Conservation (phyloP, 306 rosid species). For the Carpinus viminea region DNA sequence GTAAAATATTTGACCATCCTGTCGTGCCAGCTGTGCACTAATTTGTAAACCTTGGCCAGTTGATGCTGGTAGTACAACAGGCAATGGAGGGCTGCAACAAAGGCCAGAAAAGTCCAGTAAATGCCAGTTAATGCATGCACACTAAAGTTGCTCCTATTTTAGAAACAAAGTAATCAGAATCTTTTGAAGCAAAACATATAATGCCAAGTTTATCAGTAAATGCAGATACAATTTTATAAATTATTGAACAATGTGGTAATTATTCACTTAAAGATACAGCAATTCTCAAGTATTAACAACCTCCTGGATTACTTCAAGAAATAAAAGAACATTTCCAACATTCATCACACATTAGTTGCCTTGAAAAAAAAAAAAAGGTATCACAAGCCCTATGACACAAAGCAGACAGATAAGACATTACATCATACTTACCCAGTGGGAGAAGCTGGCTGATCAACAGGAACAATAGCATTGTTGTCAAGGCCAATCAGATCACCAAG, state of each 20-base stretch:
- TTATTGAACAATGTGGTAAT: background rate
- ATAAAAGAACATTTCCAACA: background rate
- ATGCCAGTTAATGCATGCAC: constrained; percentile 20
- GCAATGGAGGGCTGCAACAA: constrained; percentile 78
- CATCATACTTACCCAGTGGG: constrained; percentile 68
- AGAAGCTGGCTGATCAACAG: constrained; percentile 74
- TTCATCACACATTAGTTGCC: background rate
- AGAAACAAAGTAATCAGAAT: constrained; percentile 21
- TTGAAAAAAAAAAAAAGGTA: background rate
- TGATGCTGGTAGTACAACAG: constrained; percentile 72
- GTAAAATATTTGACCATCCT: constrained; percentile 87
- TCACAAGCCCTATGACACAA: background rate
- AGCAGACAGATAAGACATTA: constrained; percentile 7
- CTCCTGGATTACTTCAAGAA: background rate
- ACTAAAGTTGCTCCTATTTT: background rate
- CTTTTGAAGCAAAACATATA: constrained; percentile 3
- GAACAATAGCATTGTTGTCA: constrained; percentile 76
- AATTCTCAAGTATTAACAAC: background rate
- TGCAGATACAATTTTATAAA: background rate
- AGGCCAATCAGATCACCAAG: constrained; percentile 92
- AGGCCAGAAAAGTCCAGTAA: constrained; percentile 31
- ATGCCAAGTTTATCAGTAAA: constrained; percentile 12
- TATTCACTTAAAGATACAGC: background rate
- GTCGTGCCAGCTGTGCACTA: constrained; percentile 80
- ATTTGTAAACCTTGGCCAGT: constrained; percentile 95